Base-by-base conservation (phyloP, 1,284 basidiomycete species). In the Sporisorium reilianum region DNA sequence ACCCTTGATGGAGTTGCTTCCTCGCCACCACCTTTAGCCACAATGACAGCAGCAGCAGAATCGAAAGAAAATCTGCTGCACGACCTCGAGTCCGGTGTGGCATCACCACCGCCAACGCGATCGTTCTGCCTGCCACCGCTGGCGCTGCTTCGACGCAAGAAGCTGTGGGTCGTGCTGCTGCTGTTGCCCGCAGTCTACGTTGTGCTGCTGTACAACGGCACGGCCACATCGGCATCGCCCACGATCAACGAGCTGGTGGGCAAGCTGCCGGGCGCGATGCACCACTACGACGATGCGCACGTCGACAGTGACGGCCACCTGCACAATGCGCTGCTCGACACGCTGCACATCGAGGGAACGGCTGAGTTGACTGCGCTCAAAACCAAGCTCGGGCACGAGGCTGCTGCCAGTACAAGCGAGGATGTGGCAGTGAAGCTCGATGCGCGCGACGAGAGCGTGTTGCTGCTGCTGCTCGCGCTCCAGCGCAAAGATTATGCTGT, bases 401-500 rank as follows among this genome's bases (percentile, higher is more conserved):
- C 18, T 18, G n/a, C 38, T n/a, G 7, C n/a, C 8, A 41, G n/a
- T 20, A 55, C 40, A 28, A 30, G 25, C 6, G 20, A 34, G 12
- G 53, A 64, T 38, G 40, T 64, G 34, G 45, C 56, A 1, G 20
- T 60, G 38, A 64, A 61, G 40, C 66, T 67, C 32, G 28, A 26
- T 14, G 22, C 44, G 25, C 60, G 63, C n/a, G 55, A 60, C 48
- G 69, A 76, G 41, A 64, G 64, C 54, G 54, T 64, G 5, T 28
- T 76, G 28, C 56, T 76, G 10, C 54, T 76, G 7, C 55, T 76
- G 18, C 62, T 64, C 4, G 69, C 69, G 9, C 45, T 76, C n/a
- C 42, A 66, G 40, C 34, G 20, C 11, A 52, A 58, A 16, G 55
- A 25, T 5, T 76, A 69, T 23, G 36, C n/a, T 0, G 64, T 76